Percentiles rank a stretch among this genome's conserved stretches.
phyloP scores from a whole-genome alignment of 768 basidiomycete species.

The Austroboletus festivus region DNA sequence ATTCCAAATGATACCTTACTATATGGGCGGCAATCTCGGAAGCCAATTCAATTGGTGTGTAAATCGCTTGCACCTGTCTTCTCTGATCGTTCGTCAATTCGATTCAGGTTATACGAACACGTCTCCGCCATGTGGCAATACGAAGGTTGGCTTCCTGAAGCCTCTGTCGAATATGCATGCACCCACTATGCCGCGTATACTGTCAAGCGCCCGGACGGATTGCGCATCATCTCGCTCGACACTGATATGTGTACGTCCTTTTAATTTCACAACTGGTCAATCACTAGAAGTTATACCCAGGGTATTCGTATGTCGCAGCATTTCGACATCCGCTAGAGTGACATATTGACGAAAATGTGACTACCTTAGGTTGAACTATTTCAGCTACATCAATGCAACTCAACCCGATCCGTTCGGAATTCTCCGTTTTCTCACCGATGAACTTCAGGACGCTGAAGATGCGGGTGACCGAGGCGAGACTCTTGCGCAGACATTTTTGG shows the following conservation, averaged over 20 bases:
- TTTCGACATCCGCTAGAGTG: background rate
- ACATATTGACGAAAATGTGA: background rate
- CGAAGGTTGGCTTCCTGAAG: slow-evolving; percentile 43
- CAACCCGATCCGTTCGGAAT: slow-evolving; percentile 47
- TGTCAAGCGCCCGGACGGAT: slow-evolving; percentile 41
- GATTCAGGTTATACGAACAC: slow-evolving; percentile 47
- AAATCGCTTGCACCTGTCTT: background rate
- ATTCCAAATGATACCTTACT: slow-evolving; percentile 39
- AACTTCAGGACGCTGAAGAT: slow-evolving; percentile 52
- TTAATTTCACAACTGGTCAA: background rate
- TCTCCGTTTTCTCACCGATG: slow-evolving; percentile 48
- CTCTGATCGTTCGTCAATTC: background rate
- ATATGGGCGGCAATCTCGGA: slow-evolving; percentile 30
- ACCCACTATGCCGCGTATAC: slow-evolving; percentile 48
- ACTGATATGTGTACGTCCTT: slow-evolving; percentile 44
- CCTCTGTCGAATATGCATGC: slow-evolving; percentile 36
- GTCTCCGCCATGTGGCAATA: slow-evolving; percentile 44
- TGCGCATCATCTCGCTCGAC: slow-evolving; percentile 50
- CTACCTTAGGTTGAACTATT: slow-evolving; percentile 39
- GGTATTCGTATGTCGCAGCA: slow-evolving; percentile 32
- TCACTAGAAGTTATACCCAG: slow-evolving; percentile 8
- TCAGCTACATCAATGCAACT: slow-evolving; percentile 47
- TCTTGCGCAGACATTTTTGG: background rate
- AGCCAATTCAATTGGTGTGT: slow-evolving; percentile 42
- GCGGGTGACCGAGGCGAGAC: slow-evolving; percentile 40